A percentile compares a stretch with the other conserved stretches of the same genome.
Evolutionary conservation across 768 basidiomycete species (phyloP).

Genomic region (Daedalea quercina): DNA sequence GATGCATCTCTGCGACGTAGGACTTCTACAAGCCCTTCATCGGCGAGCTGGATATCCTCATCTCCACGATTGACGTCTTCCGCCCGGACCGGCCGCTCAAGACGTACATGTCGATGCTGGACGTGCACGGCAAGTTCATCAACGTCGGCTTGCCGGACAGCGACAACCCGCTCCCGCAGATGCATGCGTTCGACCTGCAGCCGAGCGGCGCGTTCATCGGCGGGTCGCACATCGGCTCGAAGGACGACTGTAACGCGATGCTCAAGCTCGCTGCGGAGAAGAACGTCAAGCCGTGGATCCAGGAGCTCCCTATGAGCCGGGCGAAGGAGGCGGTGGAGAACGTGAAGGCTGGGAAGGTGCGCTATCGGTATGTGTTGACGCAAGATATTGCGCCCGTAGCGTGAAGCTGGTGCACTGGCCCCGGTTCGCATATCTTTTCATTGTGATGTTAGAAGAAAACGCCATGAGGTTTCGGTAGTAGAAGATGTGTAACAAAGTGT

Average conservation of each 20-base stretch:
- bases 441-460: no score
- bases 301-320: conserved; percentile 38
- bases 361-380: conserved; percentile 47
- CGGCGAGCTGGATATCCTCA: conserved; percentile 41
- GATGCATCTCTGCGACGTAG: conserved; percentile 7
- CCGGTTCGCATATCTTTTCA: not conserved
- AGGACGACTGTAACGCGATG: conserved; percentile 51
- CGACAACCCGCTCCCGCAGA: conserved; percentile 25
- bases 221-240: conserved; percentile 42
- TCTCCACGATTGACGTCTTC: conserved; percentile 22
- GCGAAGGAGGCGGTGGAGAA: conserved; percentile 38
- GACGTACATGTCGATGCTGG: conserved; percentile 34
- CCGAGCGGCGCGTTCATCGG: conserved; percentile 14
- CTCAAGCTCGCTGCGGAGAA: conserved; percentile 50
- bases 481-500: no score
- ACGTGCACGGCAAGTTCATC: conserved; percentile 44
- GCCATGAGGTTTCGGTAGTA: no score
- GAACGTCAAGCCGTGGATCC: conserved; percentile 37
- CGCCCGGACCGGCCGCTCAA: conserved; percentile 17
- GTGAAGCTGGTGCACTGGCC: not conserved
- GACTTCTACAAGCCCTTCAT: conserved; percentile 29
- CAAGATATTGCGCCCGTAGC: conserved; percentile 12
- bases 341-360: conserved; percentile 38
- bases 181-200: conserved; percentile 25
- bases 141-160: conserved; percentile 51